Base-by-base conservation (phyloP, 1,139 yeast species). In the Suhomyces guaymorum region DNA sequence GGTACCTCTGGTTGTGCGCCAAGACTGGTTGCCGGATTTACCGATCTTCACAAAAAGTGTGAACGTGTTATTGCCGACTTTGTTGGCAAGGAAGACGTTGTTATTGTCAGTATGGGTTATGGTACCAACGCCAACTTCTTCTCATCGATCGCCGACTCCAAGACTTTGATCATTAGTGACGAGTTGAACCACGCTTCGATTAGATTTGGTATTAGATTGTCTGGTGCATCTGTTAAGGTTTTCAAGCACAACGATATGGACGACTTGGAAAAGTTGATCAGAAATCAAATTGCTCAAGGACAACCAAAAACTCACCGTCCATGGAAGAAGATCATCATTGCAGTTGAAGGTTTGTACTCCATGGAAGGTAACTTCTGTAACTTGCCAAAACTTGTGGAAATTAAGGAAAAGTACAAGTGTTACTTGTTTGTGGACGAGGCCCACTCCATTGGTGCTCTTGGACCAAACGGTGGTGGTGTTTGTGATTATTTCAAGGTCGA, bases 321-420 rank as follows among this genome's bases (percentile, higher is more conserved):
- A 4, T 92, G 98, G 98, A 82, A 82, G 51, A 94, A 92, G 63
- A 92, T 92, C 43, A 63, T 94, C 46, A 78, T 92, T 48, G 94
- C 95, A 37, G 95, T 92, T 30, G 99, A 92, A 69, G 99, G 98
- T 33, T 73, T 92, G 47, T 92, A 87, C 58, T 87, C 97, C 13
- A 92, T 92, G 99, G 99, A 92, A 65, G 99, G 99, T 50, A 89
- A 95, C 45, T 73, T 89, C 78, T 81, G 89, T 59, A 84, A 92
- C 56, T 71, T 92, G 49, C 97, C 97, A 8, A 75, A 64, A 43
- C 59, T 92, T 34, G 72, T 92, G 26, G 83, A 77, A 49, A 68
- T 92, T 47, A 84, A 86, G 52, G 77, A 87, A 33, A 86, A 85
- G 59, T 92, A 94, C 68, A 89, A 89, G 56, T 85, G 92, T 55